Percentiles rank a stretch among this genome's conserved stretches.
phyloP scores from a whole-genome alignment of 2,329 filamentous ascomycete species.

The Zymoseptoria tritici region DNA sequence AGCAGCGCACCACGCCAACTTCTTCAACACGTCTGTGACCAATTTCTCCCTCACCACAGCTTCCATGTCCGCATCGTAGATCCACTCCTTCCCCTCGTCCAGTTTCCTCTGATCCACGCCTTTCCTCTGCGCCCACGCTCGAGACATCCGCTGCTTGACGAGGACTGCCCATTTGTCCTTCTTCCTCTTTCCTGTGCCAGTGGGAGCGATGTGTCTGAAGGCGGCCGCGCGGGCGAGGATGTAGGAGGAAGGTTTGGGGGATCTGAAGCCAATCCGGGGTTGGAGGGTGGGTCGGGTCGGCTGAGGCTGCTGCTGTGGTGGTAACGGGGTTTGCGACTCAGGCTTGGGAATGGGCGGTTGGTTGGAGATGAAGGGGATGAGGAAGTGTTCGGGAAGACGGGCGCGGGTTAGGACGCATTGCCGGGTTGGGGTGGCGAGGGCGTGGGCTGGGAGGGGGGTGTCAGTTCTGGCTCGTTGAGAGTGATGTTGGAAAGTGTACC shows the following conservation, averaged over 20 bases:
- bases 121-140: constrained; percentile 1
- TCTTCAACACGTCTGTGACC: constrained; percentile 41
- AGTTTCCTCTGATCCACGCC: not conserved
- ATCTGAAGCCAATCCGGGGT: constrained; percentile 37
- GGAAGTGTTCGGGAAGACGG: constrained; percentile 53
- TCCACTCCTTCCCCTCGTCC: constrained; percentile 5
- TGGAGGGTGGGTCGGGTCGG: constrained; percentile 44
- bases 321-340: not conserved
- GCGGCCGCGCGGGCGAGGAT: constrained; percentile 17
- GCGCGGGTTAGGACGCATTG: constrained; percentile 45
- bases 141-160: constrained; percentile 1
- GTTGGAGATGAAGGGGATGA: constrained; percentile 54
- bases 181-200: not conserved
- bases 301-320: not conserved
- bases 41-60: constrained; percentile 45
- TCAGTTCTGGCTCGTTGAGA: constrained; percentile 4
- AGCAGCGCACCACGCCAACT: constrained; percentile 35
- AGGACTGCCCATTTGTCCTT: constrained; percentile 5
- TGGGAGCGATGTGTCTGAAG: constrained; percentile 14
- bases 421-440: constrained; percentile 55
- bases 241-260: constrained; percentile 7
- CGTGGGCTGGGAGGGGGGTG: constrained; percentile 43
- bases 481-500: constrained; percentile 39
- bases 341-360: constrained; percentile 45
- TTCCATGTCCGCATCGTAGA: constrained; percentile 47